A percentile compares a stretch with the other conserved stretches of the same genome.
phyloP scores from a whole-genome alignment of 2,329 filamentous ascomycete genomes.

The Decorospora gaudefroyi region DNA sequence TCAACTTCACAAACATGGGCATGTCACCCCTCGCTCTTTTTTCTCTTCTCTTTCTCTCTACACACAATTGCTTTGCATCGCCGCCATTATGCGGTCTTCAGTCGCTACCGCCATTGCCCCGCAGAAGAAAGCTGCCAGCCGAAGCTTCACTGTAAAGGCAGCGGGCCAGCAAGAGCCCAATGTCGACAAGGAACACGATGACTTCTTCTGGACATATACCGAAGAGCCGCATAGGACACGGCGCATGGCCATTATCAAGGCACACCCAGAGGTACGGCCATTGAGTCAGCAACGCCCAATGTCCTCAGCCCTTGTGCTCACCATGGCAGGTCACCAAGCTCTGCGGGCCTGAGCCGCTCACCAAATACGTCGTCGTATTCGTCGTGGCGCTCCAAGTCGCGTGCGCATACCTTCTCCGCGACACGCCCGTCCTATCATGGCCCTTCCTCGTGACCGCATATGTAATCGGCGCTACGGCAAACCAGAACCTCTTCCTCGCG shows the following conservation, averaged over 20 bases:
- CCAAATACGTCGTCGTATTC: slow-evolving; percentile 84
- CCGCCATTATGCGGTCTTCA: slow-evolving; percentile 43
- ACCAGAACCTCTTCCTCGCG: slow-evolving; percentile 97
- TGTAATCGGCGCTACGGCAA: slow-evolving; percentile 88
- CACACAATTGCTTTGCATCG: slow-evolving; percentile 9
- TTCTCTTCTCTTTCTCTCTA: slow-evolving; percentile 3
- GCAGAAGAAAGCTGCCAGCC: slow-evolving; percentile 29
- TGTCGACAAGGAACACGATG: slow-evolving; percentile 49
- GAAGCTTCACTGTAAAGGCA: slow-evolving; percentile 31
- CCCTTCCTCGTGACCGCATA: slow-evolving; percentile 87
- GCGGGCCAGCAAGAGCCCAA: slow-evolving; percentile 20
- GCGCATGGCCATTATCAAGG: slow-evolving; percentile 93
- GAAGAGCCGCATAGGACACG: slow-evolving; percentile 95
- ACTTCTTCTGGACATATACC: slow-evolving; percentile 99
- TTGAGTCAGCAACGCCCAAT: not conserved
- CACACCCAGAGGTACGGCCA: slow-evolving; percentile 79
- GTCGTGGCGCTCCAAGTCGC: slow-evolving; percentile 82
- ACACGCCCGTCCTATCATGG: slow-evolving; percentile 80
- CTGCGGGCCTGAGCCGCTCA: slow-evolving; percentile 92
- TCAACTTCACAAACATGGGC: slow-evolving; percentile 11
- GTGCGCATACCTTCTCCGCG: slow-evolving; percentile 75
- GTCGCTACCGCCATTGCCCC: slow-evolving; percentile 43
- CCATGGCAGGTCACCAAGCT: slow-evolving; percentile 81
- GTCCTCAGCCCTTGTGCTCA: not conserved
- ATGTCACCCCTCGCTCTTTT: slow-evolving; percentile 13